Percentiles rank a stretch among this genome's conserved stretches.
Evolutionary conservation across 768 basidiomycete genomes (phyloP).

Genomic region (Russula compacta): DNA sequence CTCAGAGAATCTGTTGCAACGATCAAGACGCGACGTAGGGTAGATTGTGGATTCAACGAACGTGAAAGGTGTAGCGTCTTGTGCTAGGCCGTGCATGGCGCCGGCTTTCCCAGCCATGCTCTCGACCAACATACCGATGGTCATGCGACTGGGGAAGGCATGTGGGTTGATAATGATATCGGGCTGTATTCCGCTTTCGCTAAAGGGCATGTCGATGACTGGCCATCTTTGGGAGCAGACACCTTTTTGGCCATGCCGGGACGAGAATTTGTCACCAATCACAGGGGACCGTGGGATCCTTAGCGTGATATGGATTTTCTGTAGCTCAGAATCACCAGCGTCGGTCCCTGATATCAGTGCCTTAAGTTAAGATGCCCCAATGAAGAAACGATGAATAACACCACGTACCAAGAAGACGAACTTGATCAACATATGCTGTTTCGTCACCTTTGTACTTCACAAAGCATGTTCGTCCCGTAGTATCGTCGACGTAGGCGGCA

Average conservation of each 20-base stretch:
- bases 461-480: constrained; percentile 69
- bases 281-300: constrained; percentile 92
- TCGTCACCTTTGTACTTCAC: constrained; percentile 98
- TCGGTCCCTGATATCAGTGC: constrained; percentile 54
- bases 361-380: background rate
- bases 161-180: constrained; percentile 99
- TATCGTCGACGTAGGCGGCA: constrained; percentile 83
- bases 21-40: constrained; percentile 1
- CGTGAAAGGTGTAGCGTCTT: constrained; percentile 99
- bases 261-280: constrained; percentile 99
- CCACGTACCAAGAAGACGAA: constrained; percentile 72
- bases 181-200: constrained; percentile 97
- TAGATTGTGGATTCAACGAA: constrained; percentile 31
- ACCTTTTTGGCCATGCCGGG: constrained; percentile 98
- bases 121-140: constrained; percentile 99
- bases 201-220: constrained; percentile 96
- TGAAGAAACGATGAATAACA: background rate
- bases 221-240: constrained; percentile 99
- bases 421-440: constrained; percentile 78
- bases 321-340: constrained; percentile 76
- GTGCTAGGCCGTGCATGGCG: constrained; percentile 95
- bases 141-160: constrained; percentile 99
- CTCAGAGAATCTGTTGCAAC: constrained; percentile 69
- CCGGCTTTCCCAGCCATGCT: constrained; percentile 99
- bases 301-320: constrained; percentile 89